Evolutionary conservation across 257 asterid genomes (phyloP), one percentile per base, ranked within the genome.

Genomic region (Nyctanthes arbortristis): DNA sequence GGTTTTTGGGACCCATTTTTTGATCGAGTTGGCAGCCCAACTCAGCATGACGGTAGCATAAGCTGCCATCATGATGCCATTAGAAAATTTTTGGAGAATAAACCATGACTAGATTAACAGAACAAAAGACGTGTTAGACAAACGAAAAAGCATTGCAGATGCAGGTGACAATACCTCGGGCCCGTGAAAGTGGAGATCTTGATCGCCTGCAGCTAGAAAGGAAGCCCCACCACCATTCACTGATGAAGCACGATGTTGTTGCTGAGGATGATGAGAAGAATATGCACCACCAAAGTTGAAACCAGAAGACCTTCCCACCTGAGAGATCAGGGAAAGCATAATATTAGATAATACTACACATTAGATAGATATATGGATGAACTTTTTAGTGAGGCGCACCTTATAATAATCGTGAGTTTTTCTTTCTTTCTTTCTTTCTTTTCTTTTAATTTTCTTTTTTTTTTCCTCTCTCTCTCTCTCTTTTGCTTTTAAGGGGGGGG

Each of bases 221-320:
- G 52, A 33, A 77, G 66, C 68, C 25, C 43, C 34, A 56, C 40
- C 32, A 72, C 87, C 84, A 76, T 76, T 90, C 65, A 84, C 52
- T 36, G 10, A 54, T 20, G 13, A 40, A 7, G 47, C 24, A 34
- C 4, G 54, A 32, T 40, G 16, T 1, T 40, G 49, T 11, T 11
- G 12, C 20, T 40, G 20, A 40, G n/a, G 16, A 40, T 14, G 49
- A 40, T 14, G 49, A 40, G 49, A 12, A 12, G 20, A 40, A 77
- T 84, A 84, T 10, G 89, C 75, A 45, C 87, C 90, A 67, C 94
- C 96, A 75, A 84, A 88, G 66, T 78, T 80, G 35, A 86, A 79
- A 54, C 91, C 96, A 63, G 92, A 25, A 64, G 97, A 85, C 79
- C 97, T 81, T 73, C 91, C 96, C 78, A 89, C 75, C 98, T 89